Evolutionary conservation across 768 basidiomycete species (phyloP).

Genomic region (Lentinula sp.): DNA sequence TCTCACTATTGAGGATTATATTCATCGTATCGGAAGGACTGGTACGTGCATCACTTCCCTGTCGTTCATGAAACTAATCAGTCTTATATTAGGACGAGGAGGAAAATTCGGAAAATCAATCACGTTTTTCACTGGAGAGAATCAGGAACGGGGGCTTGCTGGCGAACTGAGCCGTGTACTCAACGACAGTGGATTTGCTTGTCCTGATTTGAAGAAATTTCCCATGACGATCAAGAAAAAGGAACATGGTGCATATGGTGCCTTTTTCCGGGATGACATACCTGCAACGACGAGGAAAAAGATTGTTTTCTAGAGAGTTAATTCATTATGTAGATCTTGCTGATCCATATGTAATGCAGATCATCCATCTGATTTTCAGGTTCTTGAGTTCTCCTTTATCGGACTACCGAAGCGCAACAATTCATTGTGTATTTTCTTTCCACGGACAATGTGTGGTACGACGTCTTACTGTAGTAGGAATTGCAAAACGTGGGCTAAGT

Average conservation of each 20-base stretch:
- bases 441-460: too few species aligned
- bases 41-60: slow-evolving; percentile 37
- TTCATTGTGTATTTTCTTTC: too few species aligned
- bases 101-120: slow-evolving; percentile 87
- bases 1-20: slow-evolving; percentile 89
- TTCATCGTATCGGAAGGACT: slow-evolving; percentile 87
- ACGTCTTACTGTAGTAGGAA: too few species aligned
- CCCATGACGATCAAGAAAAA: slow-evolving; percentile 98
- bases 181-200: slow-evolving; percentile 78
- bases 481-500: too few species aligned
- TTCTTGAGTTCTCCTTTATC: too few species aligned
- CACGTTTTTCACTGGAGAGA: slow-evolving; percentile 94
- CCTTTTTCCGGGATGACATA: slow-evolving; percentile 69
- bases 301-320: slow-evolving; percentile 2
- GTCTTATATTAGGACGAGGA: slow-evolving; percentile 59
- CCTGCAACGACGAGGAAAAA: slow-evolving; percentile 6
- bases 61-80: background rate
- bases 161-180: slow-evolving; percentile 92
- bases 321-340: background rate
- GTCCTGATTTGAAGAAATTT: slow-evolving; percentile 71
- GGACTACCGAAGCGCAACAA: too few species aligned
- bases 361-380: background rate
- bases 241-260: slow-evolving; percentile 85
- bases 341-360: background rate
- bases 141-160: slow-evolving; percentile 78